These are phyloP conservation scores for Litchi chinensis DNA, from an alignment of 345 rosid species.

Conservation along the genomic window DNA sequence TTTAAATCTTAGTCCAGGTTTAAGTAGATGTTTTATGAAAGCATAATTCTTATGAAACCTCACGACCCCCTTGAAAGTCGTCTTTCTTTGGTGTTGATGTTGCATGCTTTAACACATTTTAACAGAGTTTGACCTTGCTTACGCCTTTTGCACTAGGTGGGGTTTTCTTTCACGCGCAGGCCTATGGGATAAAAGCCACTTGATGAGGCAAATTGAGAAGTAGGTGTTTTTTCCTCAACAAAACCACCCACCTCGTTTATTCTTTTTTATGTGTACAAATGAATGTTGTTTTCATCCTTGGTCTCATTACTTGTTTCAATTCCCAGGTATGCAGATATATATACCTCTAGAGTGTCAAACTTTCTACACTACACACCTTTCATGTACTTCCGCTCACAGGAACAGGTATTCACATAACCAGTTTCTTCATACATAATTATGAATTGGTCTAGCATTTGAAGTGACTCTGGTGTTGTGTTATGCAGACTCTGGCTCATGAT, in stretches of 20 bases:
- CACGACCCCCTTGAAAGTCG: neutral
- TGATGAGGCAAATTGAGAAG: constrained; percentile 98
- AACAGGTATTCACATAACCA: constrained; percentile 57
- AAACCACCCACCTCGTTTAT: constrained; percentile 2
- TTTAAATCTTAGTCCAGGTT: neutral
- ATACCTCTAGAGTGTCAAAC: constrained; percentile 90
- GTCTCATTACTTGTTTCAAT: neutral
- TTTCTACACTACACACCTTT: constrained; percentile 88
- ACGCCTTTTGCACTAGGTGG: constrained; percentile 56
- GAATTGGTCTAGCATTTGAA: neutral
- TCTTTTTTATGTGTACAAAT: neutral
- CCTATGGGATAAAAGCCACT: constrained; percentile 95
- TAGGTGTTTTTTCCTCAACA: constrained; percentile 25
- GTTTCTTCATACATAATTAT: neutral
- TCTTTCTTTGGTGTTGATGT: neutral
- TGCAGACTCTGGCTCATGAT: constrained; percentile 89
- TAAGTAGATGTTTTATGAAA: neutral
- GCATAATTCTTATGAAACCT: neutral
- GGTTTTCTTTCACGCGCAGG: constrained; percentile 95
- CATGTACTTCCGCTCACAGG: constrained; percentile 93
- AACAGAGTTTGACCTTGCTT: constrained; percentile 13
- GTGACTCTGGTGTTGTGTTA: constrained; percentile 7
- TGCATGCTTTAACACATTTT: neutral
- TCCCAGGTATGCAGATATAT: constrained; percentile 92
- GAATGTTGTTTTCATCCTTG: neutral